These are phyloP conservation scores for Salix exigua DNA, from an alignment of 345 rosid species.

Conservation along the genomic window DNA sequence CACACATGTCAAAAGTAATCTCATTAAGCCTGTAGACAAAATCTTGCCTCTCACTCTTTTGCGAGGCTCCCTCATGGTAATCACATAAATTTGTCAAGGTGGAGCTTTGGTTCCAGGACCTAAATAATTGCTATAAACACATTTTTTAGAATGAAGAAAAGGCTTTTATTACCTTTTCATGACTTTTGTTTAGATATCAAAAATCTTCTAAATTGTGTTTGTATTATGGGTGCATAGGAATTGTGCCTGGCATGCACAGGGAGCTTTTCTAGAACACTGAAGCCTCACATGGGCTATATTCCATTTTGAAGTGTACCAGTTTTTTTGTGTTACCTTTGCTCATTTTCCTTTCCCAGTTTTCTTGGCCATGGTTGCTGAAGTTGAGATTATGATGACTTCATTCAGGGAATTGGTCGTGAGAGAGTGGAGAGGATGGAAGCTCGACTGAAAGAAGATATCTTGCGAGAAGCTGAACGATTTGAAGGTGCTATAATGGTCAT, in stretches of 20 bases:
- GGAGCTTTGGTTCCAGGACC: background rate
- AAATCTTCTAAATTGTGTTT: background rate
- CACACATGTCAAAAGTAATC: background rate
- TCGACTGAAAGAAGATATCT: conserved; percentile 86
- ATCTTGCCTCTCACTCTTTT: background rate
- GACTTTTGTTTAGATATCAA: background rate
- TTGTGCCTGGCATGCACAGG: background rate
- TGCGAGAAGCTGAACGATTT: conserved; percentile 81
- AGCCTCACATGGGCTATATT: background rate
- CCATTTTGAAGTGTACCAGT: background rate
- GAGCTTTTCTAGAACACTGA: background rate
- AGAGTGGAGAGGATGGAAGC: conserved; percentile 98
- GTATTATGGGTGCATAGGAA: background rate
- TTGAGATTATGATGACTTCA: conserved; percentile 17
- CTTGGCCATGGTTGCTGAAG: background rate
- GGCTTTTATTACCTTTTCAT: background rate
- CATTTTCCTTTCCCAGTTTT: background rate
- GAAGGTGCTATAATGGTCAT: conserved; percentile 93
- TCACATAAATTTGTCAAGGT: background rate
- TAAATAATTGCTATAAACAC: background rate
- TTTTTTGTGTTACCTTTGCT: background rate
- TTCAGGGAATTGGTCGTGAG: conserved; percentile 88
- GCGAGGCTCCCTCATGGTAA: background rate
- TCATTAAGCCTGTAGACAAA: background rate
- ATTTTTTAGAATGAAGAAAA: background rate